phyloP scores from a whole-genome alignment of 352 stramenopile genomes.

The Paralagenidium karlingii region DNA sequence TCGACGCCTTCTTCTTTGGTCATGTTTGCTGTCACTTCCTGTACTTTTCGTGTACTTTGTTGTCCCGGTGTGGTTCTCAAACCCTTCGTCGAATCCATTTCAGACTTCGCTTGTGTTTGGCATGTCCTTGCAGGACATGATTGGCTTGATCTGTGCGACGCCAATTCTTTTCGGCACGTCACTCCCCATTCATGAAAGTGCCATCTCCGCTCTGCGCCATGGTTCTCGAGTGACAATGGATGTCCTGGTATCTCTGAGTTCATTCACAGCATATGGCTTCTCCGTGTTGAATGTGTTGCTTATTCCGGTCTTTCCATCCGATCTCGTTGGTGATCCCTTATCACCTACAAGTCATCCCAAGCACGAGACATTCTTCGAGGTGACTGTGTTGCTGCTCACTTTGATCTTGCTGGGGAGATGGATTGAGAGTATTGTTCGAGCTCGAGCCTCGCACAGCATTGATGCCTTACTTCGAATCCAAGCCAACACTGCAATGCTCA shows the following conservation, averaged over 20 bases:
- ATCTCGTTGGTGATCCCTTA: too few species aligned
- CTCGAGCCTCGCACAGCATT: conserved; percentile 51
- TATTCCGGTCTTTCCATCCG: too few species aligned
- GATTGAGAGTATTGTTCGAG: conserved; percentile 63
- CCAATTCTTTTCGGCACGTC: conserved; percentile 48
- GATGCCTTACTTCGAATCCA: conserved; percentile 55
- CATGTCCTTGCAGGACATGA: conserved; percentile 29
- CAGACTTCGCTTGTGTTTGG: conserved; percentile 15
- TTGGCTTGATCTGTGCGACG: conserved; percentile 50
- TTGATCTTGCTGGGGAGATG: conserved; percentile 64
- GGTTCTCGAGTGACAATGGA: conserved; percentile 60
- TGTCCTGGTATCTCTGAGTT: conserved; percentile 62
- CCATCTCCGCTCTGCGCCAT: conserved; percentile 41
- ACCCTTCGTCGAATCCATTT: conserved; percentile 5
- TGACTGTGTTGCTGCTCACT: conserved; percentile 48
- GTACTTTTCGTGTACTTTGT: conserved; percentile 48
- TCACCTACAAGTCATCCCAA: too few species aligned
- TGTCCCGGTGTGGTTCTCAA: conserved; percentile 17
- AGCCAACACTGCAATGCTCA: conserved; percentile 80
- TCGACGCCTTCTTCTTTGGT: conserved; percentile 28
- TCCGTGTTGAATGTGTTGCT: conserved; percentile 22
- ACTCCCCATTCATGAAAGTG: conserved; percentile 58
- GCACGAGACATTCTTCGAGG: conserved; percentile 67
- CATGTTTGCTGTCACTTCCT: conserved; percentile 34
- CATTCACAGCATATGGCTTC: conserved; percentile 53